These are phyloP conservation scores for Globisporangium carolinianum DNA, from an alignment of 352 stramenopile genomes.

Conservation along the genomic window DNA sequence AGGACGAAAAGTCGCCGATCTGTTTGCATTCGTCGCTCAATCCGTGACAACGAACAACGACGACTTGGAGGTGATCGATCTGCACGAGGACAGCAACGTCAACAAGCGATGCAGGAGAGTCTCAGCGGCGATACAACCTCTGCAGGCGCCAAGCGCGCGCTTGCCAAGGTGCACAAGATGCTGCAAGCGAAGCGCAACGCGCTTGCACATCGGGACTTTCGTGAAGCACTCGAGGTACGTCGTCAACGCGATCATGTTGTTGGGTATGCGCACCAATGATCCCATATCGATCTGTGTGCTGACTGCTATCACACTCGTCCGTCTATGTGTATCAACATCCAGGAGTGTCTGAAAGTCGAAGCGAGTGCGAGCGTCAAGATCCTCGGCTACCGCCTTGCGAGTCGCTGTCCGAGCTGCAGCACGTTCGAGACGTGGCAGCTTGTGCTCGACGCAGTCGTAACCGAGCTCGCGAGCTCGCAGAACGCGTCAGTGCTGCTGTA, in stretches of 20 bases:
- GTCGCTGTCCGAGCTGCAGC: conserved; percentile 40
- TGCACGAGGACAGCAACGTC: too few relatives aligned
- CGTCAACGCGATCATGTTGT: too few relatives aligned
- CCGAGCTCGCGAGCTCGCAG: conserved; percentile 63
- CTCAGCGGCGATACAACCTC: conserved; percentile 31
- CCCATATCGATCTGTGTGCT: too few relatives aligned
- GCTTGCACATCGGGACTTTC: conserved; percentile 53
- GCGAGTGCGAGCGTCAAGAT: conserved; percentile 50
- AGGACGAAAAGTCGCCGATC: too few relatives aligned
- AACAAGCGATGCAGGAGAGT: conserved; percentile 33
- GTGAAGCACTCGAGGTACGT: conserved; percentile 44
- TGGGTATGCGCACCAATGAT: neutral
- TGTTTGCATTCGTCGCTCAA: too few relatives aligned
- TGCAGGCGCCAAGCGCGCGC: conserved; percentile 34
- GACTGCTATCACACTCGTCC: neutral
- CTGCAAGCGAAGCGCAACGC: conserved; percentile 53
- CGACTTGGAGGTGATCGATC: neutral
- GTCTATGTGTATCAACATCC: neutral
- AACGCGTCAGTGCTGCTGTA: conserved; percentile 43
- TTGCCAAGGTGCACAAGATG: conserved; percentile 57
- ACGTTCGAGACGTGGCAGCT: conserved; percentile 59
- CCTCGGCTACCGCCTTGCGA: conserved; percentile 62
- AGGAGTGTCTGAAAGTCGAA: conserved; percentile 69
- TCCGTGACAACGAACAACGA: too few relatives aligned
- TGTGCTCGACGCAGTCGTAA: conserved; percentile 49